A percentile compares a stretch with the other conserved stretches of the same genome.
These are phyloP conservation scores for Epichloe sibirici DNA, from an alignment of 2,329 filamentous ascomycete species.

Conservation along the genomic window DNA sequence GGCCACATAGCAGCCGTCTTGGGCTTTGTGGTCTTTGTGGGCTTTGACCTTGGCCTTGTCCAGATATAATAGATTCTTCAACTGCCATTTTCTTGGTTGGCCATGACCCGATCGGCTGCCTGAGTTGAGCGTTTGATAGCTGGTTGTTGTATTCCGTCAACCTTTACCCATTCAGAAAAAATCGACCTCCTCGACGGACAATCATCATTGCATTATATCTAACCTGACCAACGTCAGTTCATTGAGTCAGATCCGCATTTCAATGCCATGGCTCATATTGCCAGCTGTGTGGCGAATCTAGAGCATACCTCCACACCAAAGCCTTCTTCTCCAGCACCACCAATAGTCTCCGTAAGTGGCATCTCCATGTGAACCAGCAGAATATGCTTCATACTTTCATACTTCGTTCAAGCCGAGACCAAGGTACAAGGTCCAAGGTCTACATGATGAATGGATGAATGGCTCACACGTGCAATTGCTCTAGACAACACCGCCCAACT, in stretches of 20 bases:
- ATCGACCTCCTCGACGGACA: too few relatives aligned
- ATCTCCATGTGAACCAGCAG: not conserved
- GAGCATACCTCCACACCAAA: constrained; percentile 40
- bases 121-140: not conserved
- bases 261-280: constrained; percentile 47
- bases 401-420: too few relatives aligned
- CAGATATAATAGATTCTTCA: not conserved
- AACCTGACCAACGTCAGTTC: not conserved
- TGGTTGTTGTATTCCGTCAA: not conserved
- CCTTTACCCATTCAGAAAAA: not conserved
- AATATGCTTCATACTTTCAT: too few relatives aligned
- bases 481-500: constrained; percentile 3
- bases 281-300: constrained; percentile 41
- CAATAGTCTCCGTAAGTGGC: constrained; percentile 30
- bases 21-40: not conserved
- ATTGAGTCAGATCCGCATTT: not conserved
- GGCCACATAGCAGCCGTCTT: not conserved
- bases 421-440: not conserved
- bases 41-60: not conserved
- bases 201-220: too few relatives aligned
- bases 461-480: constrained; percentile 4
- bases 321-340: constrained; percentile 32
- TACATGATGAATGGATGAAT: not conserved
- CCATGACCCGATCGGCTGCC: not conserved
- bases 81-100: not conserved